Percentiles rank a stretch among this genome's conserved stretches.
These are phyloP conservation scores for Aureobasidium melanogenum DNA, from an alignment of 2,329 filamentous ascomycete genomes.

Conservation along the genomic window DNA sequence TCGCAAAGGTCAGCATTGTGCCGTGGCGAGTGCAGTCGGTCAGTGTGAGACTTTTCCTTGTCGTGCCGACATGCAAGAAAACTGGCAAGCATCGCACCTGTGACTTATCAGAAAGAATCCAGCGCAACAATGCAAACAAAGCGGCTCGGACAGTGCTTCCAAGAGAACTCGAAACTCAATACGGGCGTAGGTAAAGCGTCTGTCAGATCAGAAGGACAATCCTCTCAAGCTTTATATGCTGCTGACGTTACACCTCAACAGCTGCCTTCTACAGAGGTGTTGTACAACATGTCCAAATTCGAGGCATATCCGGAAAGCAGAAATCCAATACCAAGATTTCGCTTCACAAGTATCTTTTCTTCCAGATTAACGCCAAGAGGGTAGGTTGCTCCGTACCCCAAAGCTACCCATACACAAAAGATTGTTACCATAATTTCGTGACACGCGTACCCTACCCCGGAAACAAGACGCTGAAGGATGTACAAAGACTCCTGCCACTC, in stretches of 20 bases:
- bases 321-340: not conserved
- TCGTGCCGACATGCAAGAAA: not conserved
- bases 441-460: not conserved
- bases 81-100: not conserved
- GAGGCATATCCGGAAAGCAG: not conserved
- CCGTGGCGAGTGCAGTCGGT: not conserved
- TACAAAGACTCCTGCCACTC: not conserved
- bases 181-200: slow-evolving; percentile 11
- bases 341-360: not conserved
- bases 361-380: not conserved
- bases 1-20: not conserved
- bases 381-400: not conserved
- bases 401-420: not conserved
- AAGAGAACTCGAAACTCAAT: not conserved
- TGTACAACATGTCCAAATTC: not conserved
- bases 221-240: slow-evolving; percentile 1
- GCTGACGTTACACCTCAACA: slow-evolving; percentile 4
- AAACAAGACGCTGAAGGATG: not conserved
- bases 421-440: not conserved
- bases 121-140: slow-evolving; percentile 3
- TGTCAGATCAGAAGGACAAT: not conserved
- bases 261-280: not conserved
- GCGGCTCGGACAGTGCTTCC: not conserved
- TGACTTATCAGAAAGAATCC: not conserved
- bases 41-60: not conserved